Evolutionary conservation across 805 yeast genomes (phyloP).

Genomic region (Ascoidea asiatica): DNA sequence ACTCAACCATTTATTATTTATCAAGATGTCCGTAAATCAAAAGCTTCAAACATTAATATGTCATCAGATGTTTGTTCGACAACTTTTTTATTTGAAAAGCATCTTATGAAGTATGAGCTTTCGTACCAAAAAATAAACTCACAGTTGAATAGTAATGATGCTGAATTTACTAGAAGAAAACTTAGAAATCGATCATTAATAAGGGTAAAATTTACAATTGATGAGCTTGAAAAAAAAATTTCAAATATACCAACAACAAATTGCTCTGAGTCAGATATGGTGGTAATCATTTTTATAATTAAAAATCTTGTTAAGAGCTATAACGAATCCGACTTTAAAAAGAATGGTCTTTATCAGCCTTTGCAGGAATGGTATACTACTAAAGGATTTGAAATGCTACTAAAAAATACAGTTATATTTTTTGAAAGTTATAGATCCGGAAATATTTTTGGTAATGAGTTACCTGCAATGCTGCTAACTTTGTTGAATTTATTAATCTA

Average conservation of each 20-base stretch:
- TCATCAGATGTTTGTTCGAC: no score
- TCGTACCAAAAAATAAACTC: background rate
- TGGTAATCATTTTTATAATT: no score
- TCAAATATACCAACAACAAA: no score
- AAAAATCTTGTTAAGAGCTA: background rate
- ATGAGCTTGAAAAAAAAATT: background rate
- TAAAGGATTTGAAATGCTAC: background rate
- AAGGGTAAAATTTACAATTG: background rate
- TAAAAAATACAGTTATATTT: background rate
- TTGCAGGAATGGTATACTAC: background rate
- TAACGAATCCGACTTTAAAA: background rate
- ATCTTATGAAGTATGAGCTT: background rate
- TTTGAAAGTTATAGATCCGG: background rate
- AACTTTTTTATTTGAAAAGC: background rate
- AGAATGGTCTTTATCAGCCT: background rate
- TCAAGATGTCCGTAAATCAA: no score
- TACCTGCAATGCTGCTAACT: background rate
- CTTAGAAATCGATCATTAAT: background rate
- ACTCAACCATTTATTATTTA: background rate
- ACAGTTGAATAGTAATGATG: background rate
- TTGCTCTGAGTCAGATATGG: background rate
- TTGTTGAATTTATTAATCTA: background rate
- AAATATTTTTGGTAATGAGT: background rate
- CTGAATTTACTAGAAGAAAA: background rate
- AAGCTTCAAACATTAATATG: no score